These are phyloP conservation scores for Sugiyamaella castrensis DNA, from an alignment of 1,139 yeast species.

Conservation along the genomic window DNA sequence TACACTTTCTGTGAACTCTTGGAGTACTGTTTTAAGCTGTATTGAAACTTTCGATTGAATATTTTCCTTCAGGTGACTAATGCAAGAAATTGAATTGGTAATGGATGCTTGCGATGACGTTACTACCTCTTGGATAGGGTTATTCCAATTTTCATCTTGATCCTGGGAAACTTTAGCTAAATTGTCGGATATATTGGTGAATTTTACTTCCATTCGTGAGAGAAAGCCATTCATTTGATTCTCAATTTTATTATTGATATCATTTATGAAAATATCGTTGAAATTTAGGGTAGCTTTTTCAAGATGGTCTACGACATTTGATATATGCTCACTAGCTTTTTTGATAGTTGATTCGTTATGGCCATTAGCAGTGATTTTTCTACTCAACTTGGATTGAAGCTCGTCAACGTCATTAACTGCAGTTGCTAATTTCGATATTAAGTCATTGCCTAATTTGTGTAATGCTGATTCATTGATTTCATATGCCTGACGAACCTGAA, in stretches of 20 bases:
- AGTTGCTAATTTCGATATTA: neutral
- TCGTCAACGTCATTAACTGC: constrained; percentile 6
- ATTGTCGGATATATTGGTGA: neutral
- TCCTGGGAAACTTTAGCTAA: neutral
- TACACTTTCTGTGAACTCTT: neutral
- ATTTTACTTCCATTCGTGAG: constrained; percentile 1
- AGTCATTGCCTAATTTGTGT: constrained; percentile 27
- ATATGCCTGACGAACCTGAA: constrained; percentile 31
- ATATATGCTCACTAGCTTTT: neutral
- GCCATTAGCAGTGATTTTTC: neutral
- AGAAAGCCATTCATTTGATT: constrained; percentile 3
- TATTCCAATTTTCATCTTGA: no score
- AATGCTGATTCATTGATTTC: constrained; percentile 34
- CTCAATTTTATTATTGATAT: neutral
- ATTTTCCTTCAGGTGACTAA: no score
- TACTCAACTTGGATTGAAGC: constrained; percentile 1
- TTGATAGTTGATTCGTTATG: constrained; percentile 1
- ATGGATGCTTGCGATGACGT: constrained; percentile 1
- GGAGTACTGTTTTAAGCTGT: neutral
- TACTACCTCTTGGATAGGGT: neutral
- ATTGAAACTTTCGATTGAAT: neutral
- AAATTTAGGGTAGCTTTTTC: neutral
- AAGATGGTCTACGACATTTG: neutral
- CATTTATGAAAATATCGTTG: neutral
- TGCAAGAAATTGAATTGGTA: neutral